phyloP scores from a whole-genome alignment of 768 basidiomycete species.

The Mycena sanguinolenta region DNA sequence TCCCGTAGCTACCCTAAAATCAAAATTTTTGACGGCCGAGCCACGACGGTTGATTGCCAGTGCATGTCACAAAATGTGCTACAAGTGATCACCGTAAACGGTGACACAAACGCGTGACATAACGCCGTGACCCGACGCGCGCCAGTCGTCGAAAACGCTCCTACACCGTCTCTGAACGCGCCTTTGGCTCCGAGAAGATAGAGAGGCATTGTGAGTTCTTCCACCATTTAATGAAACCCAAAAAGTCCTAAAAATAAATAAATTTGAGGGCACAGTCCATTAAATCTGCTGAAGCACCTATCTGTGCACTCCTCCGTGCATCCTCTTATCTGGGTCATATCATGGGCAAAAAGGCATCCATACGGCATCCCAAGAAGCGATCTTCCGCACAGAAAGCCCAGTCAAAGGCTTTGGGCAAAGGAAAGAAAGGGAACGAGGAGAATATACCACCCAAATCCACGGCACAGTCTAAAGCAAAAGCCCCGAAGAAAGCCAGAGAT shows the following conservation, averaged over 20 bases:
- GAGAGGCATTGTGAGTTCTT: too few relatives aligned
- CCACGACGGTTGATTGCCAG: background rate
- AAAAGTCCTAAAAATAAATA: background rate
- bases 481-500: background rate
- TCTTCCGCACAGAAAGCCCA: background rate
- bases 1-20: background rate
- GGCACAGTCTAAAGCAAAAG: background rate
- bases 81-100: background rate
- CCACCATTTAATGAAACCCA: background rate
- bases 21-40: background rate
- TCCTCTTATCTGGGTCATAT: background rate
- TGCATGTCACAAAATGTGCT: background rate
- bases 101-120: background rate
- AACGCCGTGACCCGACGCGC: background rate
- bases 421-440: background rate
- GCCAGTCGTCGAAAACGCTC: background rate
- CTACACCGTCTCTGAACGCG: background rate
- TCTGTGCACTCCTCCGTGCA: background rate
- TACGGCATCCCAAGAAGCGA: background rate
- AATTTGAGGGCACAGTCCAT: background rate
- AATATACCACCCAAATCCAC: background rate
- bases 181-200: background rate
- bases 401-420: background rate
- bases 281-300: background rate
- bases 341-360: background rate